A percentile compares a stretch with the other conserved stretches of the same genome.
These are phyloP conservation scores for Aspergillus sergii DNA, from an alignment of 2,329 filamentous ascomycete species.

Conservation along the genomic window DNA sequence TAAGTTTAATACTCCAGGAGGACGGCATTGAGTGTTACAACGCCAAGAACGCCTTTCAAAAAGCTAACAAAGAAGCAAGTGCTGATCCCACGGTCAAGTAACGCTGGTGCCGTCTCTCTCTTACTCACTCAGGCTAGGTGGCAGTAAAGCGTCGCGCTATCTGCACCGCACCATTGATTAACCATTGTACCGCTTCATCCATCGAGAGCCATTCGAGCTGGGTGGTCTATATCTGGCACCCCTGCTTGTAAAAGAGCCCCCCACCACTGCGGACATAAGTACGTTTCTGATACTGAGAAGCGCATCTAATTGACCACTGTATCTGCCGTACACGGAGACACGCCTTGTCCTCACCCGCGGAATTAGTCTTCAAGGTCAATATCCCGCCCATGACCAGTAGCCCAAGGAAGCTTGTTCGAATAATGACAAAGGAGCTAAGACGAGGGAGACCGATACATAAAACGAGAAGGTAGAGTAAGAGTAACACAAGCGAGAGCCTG, in stretches of 20 bases:
- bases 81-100: background rate
- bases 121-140: background rate
- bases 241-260: no score
- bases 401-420: no score
- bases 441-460: no score
- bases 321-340: no score
- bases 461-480: background rate
- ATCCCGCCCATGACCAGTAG: no score
- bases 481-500: background rate
- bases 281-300: no score
- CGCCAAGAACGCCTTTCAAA: background rate
- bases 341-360: no score
- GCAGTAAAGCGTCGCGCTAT: background rate
- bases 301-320: no score
- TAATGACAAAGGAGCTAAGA: no score
- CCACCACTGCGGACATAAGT: no score
- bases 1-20: background rate
- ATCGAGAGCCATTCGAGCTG: background rate
- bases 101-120: background rate
- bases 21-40: background rate
- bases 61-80: background rate
- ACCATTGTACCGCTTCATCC: background rate
- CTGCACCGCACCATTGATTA: background rate
- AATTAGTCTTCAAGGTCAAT: no score
- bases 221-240: no score